Conservation (phyloP, 176 grass and related monocot genomes). For the Tuctoria greenei region DNA sequence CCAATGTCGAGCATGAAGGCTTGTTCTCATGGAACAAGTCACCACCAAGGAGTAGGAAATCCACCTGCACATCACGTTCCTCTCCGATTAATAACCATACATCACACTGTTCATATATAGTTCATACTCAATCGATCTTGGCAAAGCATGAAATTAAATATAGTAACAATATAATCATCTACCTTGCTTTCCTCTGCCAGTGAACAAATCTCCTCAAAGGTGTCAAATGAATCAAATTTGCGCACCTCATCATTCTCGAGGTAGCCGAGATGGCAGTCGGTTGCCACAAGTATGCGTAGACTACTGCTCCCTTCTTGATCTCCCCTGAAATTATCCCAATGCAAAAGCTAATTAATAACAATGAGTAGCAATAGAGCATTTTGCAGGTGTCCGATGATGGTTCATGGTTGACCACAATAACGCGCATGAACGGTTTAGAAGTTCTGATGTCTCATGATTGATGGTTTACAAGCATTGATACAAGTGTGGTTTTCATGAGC, state of each 20-base stretch:
- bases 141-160: background rate
- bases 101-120: no score
- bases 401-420: no score
- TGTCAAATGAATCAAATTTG: constrained; percentile 65
- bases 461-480: no score
- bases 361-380: no score
- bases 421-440: no score
- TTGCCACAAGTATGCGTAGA: constrained; percentile 59
- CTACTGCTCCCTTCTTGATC: constrained; percentile 36
- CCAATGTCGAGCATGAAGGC: constrained; percentile 68
- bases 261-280: constrained; percentile 81
- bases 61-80: constrained; percentile 40
- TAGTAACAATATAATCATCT: background rate
- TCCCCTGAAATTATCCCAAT: background rate
- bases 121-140: background rate
- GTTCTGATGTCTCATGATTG: no score
- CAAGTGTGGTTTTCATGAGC: no score
- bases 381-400: no score
- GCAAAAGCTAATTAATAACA: no score
- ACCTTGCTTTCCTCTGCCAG: constrained; percentile 73
- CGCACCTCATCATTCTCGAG: constrained; percentile 88
- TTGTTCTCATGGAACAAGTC: constrained; percentile 89
- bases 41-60: constrained; percentile 82
- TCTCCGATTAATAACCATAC: background rate
- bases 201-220: constrained; percentile 86